Percentiles rank a stretch among this genome's conserved stretches.
Evolutionary conservation across 306 rosid genomes (phyloP).

Genomic region (Castanea mollissima): DNA sequence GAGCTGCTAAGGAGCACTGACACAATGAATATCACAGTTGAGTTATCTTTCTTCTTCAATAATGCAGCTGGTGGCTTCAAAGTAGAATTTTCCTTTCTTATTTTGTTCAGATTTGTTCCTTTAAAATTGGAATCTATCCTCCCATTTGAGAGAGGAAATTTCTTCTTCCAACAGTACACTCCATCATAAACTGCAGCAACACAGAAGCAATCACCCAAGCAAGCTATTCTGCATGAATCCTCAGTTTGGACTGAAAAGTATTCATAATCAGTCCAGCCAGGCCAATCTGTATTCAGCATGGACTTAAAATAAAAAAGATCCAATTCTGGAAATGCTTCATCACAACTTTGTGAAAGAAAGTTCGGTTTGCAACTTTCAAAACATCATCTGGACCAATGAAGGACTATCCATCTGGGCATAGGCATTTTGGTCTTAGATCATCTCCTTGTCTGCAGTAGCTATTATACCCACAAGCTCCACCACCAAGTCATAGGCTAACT

Average conservation of each 20-base stretch:
- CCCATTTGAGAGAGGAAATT: slow-evolving; percentile 28
- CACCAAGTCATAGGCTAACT: neutral
- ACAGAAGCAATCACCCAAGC: slow-evolving; percentile 36
- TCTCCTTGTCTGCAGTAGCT: too few species aligned
- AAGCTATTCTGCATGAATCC: slow-evolving; percentile 29
- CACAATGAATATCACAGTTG: slow-evolving; percentile 13
- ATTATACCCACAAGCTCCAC: too few species aligned
- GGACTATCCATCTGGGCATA: slow-evolving; percentile 19
- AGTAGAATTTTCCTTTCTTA: slow-evolving; percentile 18
- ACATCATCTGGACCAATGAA: slow-evolving; percentile 28
- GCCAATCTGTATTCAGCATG: slow-evolving; percentile 20
- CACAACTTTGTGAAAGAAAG: slow-evolving; percentile 36
- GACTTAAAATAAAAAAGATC: neutral
- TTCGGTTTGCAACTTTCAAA: slow-evolving; percentile 21
- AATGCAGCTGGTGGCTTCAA: too few species aligned
- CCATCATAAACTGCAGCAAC: neutral
- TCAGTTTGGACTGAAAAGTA: neutral
- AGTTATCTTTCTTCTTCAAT: neutral
- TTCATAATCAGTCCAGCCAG: neutral
- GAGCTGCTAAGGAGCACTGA: slow-evolving; percentile 22
- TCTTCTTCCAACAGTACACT: slow-evolving; percentile 22
- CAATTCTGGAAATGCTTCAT: slow-evolving; percentile 6
- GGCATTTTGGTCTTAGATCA: slow-evolving; percentile 10
- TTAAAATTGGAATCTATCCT: neutral
- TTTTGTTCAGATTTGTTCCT: slow-evolving; percentile 32